Evolutionary conservation across 768 basidiomycete species (phyloP).

Genomic region (Leccinellum rugosiceps): DNA sequence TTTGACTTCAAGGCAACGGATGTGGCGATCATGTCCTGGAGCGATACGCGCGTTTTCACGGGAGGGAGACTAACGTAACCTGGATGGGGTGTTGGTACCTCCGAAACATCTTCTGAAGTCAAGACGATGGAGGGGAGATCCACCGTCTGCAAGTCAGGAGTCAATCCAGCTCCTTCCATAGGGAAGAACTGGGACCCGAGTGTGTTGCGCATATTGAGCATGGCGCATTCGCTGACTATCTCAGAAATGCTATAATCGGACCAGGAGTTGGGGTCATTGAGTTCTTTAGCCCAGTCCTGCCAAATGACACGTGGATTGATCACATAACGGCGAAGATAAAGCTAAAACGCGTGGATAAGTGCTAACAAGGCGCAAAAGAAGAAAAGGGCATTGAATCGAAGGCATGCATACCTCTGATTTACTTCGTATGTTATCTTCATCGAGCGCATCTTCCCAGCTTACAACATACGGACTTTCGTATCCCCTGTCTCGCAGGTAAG

Average conservation of each 20-base stretch:
- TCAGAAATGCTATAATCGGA: constrained; percentile 54
- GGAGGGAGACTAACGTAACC: constrained; percentile 36
- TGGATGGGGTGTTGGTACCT: constrained; percentile 29
- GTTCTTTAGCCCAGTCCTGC: constrained; percentile 60
- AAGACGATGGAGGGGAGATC: constrained; percentile 5
- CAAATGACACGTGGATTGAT: constrained; percentile 73
- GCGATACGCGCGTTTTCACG: constrained; percentile 43
- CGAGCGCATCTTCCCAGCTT: constrained; percentile 67
- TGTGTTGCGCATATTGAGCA: constrained; percentile 61
- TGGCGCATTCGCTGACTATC: constrained; percentile 64
- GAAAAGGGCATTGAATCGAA: neutral
- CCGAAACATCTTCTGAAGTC: constrained; percentile 23
- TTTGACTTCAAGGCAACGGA: constrained; percentile 74
- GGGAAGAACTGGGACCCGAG: constrained; percentile 38
- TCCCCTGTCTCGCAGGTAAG: constrained; percentile 53
- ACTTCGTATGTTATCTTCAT: constrained; percentile 65
- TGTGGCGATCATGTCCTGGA: constrained; percentile 73
- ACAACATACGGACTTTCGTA: constrained; percentile 61
- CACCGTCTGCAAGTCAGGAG: constrained; percentile 4
- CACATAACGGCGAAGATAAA: constrained; percentile 64
- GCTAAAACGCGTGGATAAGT: constrained; percentile 36
- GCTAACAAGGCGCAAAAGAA: neutral
- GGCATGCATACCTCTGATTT: constrained; percentile 59
- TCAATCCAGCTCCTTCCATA: neutral
- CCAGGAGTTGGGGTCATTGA: constrained; percentile 67